Conservation (phyloP, 2,329 filamentous ascomycete species). For the Fusarium sulawesiense region DNA sequence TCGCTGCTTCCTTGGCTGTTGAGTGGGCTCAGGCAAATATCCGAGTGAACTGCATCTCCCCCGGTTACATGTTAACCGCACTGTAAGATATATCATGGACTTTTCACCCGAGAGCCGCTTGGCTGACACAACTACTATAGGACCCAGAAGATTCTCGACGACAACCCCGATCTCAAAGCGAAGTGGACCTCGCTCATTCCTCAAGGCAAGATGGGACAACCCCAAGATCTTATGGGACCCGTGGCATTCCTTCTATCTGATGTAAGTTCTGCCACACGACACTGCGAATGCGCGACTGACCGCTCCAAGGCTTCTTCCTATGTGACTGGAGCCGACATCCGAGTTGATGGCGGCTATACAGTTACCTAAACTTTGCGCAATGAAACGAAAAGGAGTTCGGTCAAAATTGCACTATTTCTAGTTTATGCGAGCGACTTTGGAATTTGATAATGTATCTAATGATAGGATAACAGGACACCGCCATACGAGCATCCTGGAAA, state of each 20-base stretch:
- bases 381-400: constrained; percentile 7
- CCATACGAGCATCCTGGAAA: neutral
- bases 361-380: constrained; percentile 64
- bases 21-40: constrained; percentile 93
- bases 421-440: constrained; percentile 19
- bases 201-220: constrained; percentile 91
- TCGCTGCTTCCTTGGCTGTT: constrained; percentile 88
- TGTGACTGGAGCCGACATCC: constrained; percentile 78
- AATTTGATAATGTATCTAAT: constrained; percentile 39
- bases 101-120: neutral
- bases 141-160: constrained; percentile 92
- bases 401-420: constrained; percentile 7
- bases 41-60: constrained; percentile 93
- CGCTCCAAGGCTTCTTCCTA: constrained; percentile 69
- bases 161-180: constrained; percentile 88
- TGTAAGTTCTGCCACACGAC: constrained; percentile 7
- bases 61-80: constrained; percentile 96
- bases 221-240: constrained; percentile 92
- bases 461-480: neutral
- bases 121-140: constrained; percentile 56
- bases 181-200: constrained; percentile 95
- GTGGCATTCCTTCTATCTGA: constrained; percentile 88
- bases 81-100: constrained; percentile 68
- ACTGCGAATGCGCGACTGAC: neutral
- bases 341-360: constrained; percentile 92